phyloP scores from a whole-genome alignment of 208 protist genomes.

The Wallacemonas sp. region DNA sequence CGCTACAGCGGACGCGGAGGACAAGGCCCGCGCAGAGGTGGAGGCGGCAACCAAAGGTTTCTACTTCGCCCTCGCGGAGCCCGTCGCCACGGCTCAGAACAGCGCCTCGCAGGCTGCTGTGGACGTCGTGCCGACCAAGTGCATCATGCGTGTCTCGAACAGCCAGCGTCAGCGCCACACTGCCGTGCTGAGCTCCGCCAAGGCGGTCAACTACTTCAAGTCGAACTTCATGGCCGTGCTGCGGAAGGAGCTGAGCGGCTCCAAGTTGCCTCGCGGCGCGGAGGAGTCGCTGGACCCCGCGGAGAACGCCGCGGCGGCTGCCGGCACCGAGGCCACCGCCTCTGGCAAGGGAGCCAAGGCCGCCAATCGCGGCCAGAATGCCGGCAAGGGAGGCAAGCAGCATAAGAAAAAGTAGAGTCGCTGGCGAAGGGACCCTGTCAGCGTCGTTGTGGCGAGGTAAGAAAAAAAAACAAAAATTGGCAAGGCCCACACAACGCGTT shows the following conservation, averaged over 20 bases:
- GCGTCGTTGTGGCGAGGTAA: too few species aligned
- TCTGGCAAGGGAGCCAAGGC: background rate
- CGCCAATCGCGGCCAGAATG: background rate
- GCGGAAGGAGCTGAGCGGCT: constrained; percentile 62
- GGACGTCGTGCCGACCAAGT: constrained; percentile 59
- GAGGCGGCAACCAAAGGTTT: constrained; percentile 18
- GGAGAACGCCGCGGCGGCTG: constrained; percentile 12
- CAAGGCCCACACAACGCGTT: too few species aligned
- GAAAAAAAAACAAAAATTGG: too few species aligned
- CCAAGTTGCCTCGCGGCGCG: constrained; percentile 48
- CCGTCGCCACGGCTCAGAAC: constrained; percentile 13
- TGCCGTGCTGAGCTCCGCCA: constrained; percentile 46
- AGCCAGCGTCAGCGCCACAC: constrained; percentile 72
- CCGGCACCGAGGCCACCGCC: constrained; percentile 14
- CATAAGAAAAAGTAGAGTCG: constrained; percentile 28
- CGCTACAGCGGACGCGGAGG: background rate
- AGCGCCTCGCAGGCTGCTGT: background rate
- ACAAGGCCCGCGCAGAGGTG: constrained; percentile 16
- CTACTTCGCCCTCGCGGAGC: constrained; percentile 40
- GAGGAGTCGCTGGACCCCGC: constrained; percentile 7
- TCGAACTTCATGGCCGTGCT: constrained; percentile 75
- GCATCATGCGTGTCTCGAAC: constrained; percentile 69
- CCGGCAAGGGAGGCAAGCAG: constrained; percentile 21
- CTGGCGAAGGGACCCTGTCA: background rate
- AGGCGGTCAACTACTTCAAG: constrained; percentile 79